Evolutionary conservation across 2,329 filamentous ascomycete genomes (phyloP).

Genomic region (Cladosporium sp.): DNA sequence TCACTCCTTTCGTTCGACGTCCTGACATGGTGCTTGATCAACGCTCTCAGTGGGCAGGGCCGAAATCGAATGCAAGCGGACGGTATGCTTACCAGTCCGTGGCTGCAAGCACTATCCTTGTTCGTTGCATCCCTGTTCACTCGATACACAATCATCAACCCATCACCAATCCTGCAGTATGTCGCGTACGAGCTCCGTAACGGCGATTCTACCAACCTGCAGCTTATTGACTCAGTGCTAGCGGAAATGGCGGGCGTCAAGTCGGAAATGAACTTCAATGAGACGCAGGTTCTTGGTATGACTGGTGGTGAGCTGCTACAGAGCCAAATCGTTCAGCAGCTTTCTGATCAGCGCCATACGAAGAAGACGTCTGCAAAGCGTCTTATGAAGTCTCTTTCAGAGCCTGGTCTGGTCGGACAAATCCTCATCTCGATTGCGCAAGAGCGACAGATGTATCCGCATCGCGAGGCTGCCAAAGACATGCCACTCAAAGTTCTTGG

Average conservation of each 20-base stretch:
- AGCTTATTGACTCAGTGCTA: conserved; percentile 87
- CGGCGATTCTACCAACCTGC: conserved; percentile 85
- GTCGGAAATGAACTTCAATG: conserved; percentile 82
- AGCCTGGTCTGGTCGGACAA: conserved; percentile 75
- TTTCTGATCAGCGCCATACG: conserved; percentile 80
- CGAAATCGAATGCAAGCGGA: conserved; percentile 62
- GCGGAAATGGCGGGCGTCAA: conserved; percentile 92
- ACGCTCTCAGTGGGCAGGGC: conserved; percentile 60
- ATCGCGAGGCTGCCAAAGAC: conserved; percentile 67
- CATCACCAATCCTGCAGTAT: conserved; percentile 83
- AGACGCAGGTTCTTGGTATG: conserved; percentile 83
- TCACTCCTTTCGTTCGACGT: conserved; percentile 91
- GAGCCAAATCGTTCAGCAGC: conserved; percentile 74
- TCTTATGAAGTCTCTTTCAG: conserved; percentile 74
- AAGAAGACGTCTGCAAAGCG: conserved; percentile 67
- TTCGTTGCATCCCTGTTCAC: conserved; percentile 91
- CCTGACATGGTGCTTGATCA: conserved; percentile 88
- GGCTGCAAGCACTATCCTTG: conserved; percentile 85
- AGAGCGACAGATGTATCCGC: conserved; percentile 83
- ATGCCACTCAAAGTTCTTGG: conserved; percentile 87
- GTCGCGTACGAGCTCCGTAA: conserved; percentile 79
- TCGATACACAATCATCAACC: conserved; percentile 79
- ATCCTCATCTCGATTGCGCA: conserved; percentile 89
- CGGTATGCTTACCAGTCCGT: conserved; percentile 79
- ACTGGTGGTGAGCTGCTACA: conserved; percentile 79